These are phyloP conservation scores for Cercis canadensis DNA, from an alignment of 306 rosid genomes.

Conservation along the genomic window DNA sequence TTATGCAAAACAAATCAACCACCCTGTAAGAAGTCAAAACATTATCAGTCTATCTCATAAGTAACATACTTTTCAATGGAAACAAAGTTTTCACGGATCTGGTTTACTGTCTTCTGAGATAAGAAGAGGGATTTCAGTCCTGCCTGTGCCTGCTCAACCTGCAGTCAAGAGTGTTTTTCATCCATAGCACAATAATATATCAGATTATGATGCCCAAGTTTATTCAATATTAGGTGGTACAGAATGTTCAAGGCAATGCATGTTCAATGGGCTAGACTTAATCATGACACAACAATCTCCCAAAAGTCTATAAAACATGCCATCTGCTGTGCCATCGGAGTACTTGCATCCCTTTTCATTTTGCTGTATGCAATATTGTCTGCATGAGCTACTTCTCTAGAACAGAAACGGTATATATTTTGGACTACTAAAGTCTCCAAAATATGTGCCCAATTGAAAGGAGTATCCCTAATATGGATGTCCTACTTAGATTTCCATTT, in stretches of 20 bases:
- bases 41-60: constrained; percentile 28
- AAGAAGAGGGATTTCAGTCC: constrained; percentile 82
- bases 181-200: constrained; percentile 34
- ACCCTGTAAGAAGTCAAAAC: constrained; percentile 30
- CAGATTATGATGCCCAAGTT: constrained; percentile 26
- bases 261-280: constrained; percentile 19
- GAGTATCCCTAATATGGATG: no score
- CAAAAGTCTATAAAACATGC: no score
- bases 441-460: no score
- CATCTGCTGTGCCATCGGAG: no score
- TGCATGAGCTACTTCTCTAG: no score
- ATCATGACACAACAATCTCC: no score
- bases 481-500: no score
- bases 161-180: constrained; percentile 41
- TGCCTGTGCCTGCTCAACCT: constrained; percentile 93
- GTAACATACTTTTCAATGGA: constrained; percentile 86
- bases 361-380: no score
- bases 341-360: no score
- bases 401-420: no score
- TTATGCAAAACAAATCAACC: constrained; percentile 28
- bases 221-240: constrained; percentile 31
- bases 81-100: constrained; percentile 81
- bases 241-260: constrained; percentile 21
- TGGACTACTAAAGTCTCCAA: no score
- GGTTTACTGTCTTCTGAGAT: constrained; percentile 71